These are phyloP conservation scores for Tremellales sp. DNA, from an alignment of 1,284 basidiomycete species.

Conservation along the genomic window DNA sequence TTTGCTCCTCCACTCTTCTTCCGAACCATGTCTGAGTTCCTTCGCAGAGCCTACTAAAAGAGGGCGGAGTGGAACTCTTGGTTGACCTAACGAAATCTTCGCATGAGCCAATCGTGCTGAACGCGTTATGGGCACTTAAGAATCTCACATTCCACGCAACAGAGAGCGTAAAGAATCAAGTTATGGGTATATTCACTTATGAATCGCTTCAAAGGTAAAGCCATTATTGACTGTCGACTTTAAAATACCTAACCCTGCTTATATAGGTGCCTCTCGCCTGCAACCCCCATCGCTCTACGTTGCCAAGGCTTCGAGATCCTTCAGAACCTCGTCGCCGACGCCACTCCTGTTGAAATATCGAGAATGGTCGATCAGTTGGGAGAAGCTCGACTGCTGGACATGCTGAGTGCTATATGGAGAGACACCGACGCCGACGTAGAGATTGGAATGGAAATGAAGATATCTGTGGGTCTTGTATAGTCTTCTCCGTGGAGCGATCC, in stretches of 20 bases:
- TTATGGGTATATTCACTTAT: conserved; percentile 67
- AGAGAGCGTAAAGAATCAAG: conserved; percentile 57
- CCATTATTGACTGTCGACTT: neutral
- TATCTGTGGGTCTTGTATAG: conserved; percentile 20
- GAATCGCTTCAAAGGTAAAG: conserved; percentile 27
- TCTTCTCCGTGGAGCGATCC: neutral
- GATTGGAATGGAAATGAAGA: conserved; percentile 18
- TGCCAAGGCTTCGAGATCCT: conserved; percentile 40
- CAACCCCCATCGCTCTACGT: conserved; percentile 25
- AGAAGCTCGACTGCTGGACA: conserved; percentile 26
- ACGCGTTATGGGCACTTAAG: conserved; percentile 75
- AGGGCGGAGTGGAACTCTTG: conserved; percentile 62
- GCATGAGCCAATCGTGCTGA: conserved; percentile 60
- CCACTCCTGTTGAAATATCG: conserved; percentile 28
- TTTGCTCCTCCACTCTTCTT: conserved; percentile 12
- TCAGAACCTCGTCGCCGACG: conserved; percentile 45
- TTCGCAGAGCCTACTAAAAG: conserved; percentile 57
- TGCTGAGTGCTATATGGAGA: no score
- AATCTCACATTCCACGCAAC: conserved; percentile 66
- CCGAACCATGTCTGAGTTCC: conserved; percentile 1
- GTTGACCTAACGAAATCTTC: conserved; percentile 56
- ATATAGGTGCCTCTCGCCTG: conserved; percentile 14
- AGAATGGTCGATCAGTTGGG: conserved; percentile 35
- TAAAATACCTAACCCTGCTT: neutral
- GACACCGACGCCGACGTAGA: conserved; percentile 13